Base-by-base conservation (phyloP, 1,284 basidiomycete species). In the Microstroma glucosiphilum region DNA sequence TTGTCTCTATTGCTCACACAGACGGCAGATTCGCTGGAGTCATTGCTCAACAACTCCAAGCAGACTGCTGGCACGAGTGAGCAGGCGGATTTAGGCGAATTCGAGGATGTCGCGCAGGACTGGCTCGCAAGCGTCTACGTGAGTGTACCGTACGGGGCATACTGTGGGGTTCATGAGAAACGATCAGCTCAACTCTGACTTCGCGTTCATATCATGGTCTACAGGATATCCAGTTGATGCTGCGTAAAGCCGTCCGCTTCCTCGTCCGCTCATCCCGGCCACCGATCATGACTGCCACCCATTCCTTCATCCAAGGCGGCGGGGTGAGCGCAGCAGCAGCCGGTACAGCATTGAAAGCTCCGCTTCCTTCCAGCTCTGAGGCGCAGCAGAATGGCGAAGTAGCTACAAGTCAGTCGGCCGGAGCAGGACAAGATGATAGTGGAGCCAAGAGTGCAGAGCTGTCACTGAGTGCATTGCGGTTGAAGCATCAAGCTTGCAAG, bases 401-500 rank as follows among this genome's bases (percentile, higher is more conserved):
- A 23, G 46, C 46, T n/a, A 48, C 46, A 48, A 48, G 46, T 7
- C 3, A 23, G 46, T 3, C 4, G 23, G 12, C 46, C 6, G 46
- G n/a, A 6, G n/a, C 46, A 23, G 23, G 3, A 37, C 30, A 37
- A 9, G 30, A 37, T 37, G 30, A 37, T 37, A 3, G 30, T 37
- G 46, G 46, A n/a, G 46, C 4, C 7, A 23, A 48, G 12, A 48
- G 46, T 12, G 46, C 17, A 23, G 46, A 48, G 17, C 46, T 48
- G n/a, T 48, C 46, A n/a, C 46, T 48, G n/a, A 48, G 46, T 12
- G 17, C 46, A 7, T n/a, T 48, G 46, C 46, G 46, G n/a, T 7
- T 48, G 46, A n/a, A 48, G 46, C 46, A 48, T 48, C 46, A 23
- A 23, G 46, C 46, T n/a, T 48, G 46, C n/a, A 48, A 48, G 46